Evolutionary conservation across 163 green algal genomes (phyloP), one percentile per base, ranked within the genome.

Genomic region (Prototheca cutis): DNA sequence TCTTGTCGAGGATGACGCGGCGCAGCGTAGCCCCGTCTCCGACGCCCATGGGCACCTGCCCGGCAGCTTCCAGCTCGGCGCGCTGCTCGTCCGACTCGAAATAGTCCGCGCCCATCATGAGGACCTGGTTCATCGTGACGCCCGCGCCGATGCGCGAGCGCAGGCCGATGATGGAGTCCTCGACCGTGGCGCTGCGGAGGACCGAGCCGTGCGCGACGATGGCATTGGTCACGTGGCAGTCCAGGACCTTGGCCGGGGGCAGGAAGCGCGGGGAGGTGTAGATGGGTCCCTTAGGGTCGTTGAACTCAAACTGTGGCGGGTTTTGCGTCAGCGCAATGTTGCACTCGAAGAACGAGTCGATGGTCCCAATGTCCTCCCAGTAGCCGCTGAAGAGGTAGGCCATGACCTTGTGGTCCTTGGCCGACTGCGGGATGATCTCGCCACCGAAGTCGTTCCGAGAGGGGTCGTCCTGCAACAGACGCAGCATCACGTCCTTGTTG

Each of bases 311-410:
- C 61, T 89, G 77, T 49, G 86, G 82, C 31, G 85, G 82, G 27
- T 84, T 79, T 49, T 94, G 70, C 7, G 87, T 86, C 18, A 99
- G 86, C 47, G 85, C 87, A 21, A 99, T 78, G 83, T 99, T 98
- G 62, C 92, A 88, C 40, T 98, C 88, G 68, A 96, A 99, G 84
- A 99, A 99, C 42, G 74, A 88, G 73, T 93, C 89, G 69, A 99
- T 98, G 64, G 93, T 99, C 34, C 93, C 93, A 63, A 99, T 99
- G 81, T 99, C 93, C 76, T 99, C 93, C 65, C 90, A 92, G 80
- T 98, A 97, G 66, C 85, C 91, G 60, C 91, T 88, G 83, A 95
- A 98, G 40, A 95, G 79, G 79, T 91, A 96, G 13, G 90, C 90
- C 77, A 90, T 79, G 59, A 92, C 86, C 42, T 63, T 54, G 54